Evolutionary conservation across 2,329 filamentous ascomycete species (phyloP), one percentile per base, ranked within the genome.

Genomic region (Fusarium newnesense): DNA sequence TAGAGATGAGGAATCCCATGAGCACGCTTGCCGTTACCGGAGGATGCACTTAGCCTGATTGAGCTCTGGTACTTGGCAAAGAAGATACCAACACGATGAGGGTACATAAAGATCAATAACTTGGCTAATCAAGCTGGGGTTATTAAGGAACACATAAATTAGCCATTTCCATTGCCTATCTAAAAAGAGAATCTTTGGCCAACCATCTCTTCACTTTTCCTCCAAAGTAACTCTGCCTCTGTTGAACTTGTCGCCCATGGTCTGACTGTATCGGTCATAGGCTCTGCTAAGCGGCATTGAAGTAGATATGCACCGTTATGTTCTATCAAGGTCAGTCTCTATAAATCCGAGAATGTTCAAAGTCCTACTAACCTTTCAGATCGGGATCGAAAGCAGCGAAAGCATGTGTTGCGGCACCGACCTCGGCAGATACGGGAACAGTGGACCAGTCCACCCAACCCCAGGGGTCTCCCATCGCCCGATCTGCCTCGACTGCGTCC

Each of bases 321-420:
- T 9, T 58, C 66, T 63, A n/a, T 10, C 2, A 3, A 50, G 19
- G 21, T 59, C 9, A 49, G 46, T 28, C 16, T 26, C 7, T 3
- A 4, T 9, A 7, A 0, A 6, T 7, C 0, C 6, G 2, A 12
- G 4, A 6, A 4, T 2, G 5, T 24, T n/a, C n/a, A n/a, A n/a
- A n/a, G n/a, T n/a, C n/a, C n/a, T 8, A 24, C 37, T 19, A 2
- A 69, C 66, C 44, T 11, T 42, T 47, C 5, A 69, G 40, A 24
- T 69, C 40, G 8, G 67, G 64, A n/a, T 67, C 65, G 28, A 75
- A 75, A 0, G 72, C 54, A 8, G 72, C 72, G 52, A 72, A 74
- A 9, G 49, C 65, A 30, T 75, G 65, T 5, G 61, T 75, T 10
- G 72, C 65, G 15, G 50, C 43, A 9, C 72, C 69, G 12, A 74